Evolutionary conservation across 2,329 filamentous ascomycete genomes (phyloP).

Genomic region (Colletotrichum lupini): DNA sequence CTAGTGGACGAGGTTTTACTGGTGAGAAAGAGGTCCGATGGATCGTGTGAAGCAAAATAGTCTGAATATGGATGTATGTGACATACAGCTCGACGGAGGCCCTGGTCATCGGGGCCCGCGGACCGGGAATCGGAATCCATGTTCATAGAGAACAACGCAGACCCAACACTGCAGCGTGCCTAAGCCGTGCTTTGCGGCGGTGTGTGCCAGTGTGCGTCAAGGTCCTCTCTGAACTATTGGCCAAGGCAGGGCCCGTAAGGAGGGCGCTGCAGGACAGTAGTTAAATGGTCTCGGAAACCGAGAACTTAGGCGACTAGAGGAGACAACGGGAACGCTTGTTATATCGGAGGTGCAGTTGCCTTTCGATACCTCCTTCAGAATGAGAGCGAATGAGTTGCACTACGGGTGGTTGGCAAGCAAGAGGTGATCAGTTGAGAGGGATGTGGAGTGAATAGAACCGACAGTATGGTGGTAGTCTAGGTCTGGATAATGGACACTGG

Average conservation of each 20-base stretch:
- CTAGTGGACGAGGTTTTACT: neutral
- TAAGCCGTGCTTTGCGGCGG: neutral
- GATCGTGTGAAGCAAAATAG: neutral
- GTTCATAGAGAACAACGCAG: neutral
- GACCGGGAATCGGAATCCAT: slow-evolving; percentile 35
- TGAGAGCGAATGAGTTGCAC: neutral
- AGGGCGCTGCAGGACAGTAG: neutral
- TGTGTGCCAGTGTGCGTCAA: neutral
- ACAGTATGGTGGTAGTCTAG: neutral
- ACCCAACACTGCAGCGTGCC: neutral
- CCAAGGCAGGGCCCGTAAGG: neutral
- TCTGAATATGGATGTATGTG: slow-evolving; percentile 10
- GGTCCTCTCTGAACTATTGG: neutral
- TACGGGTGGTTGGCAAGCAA: neutral
- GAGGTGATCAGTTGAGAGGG: neutral
- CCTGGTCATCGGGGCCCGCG: slow-evolving; percentile 46
- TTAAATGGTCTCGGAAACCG: neutral
- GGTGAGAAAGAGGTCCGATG: neutral
- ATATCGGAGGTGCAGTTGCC: neutral
- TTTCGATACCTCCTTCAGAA: neutral
- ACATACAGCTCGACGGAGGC: slow-evolving; percentile 50
- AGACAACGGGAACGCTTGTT: neutral
- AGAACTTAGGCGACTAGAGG: neutral
- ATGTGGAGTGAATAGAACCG: neutral
- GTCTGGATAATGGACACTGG: neutral